Base-by-base conservation (phyloP, 2,329 filamentous ascomycete species). In the Epichloe scottii region DNA sequence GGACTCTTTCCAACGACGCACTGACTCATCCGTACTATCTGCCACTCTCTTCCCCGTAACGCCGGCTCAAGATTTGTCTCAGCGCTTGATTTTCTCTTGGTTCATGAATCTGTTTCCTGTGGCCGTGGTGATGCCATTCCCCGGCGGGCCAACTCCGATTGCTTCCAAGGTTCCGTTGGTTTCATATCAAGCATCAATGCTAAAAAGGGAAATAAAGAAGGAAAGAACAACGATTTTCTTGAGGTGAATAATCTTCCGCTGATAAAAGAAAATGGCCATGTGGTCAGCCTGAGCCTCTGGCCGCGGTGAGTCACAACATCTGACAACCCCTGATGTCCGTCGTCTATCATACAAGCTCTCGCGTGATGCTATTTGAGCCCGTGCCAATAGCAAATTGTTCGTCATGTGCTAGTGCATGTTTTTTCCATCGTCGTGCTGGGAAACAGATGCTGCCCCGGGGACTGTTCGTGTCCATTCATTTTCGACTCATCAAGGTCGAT, bases 21-120 rank as follows among this genome's bases (percentile, higher is more conserved):
- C 30, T 5, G 21, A 26, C 12, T 44, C 37, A 10, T n/a, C 7
- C 19, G 7, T 7, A n/a, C 35, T 17, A 8, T 30, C 7, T 30
- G 26, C 26, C 8, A 8, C 26, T 30, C 26, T 30, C 26, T 14
- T 21, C 3, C 30, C 5, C 23, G 17, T 17, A 48, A 55, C 49
- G 47, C 49, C 51, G 30, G 23, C 54, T 38, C 54, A 52, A 55
- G 51, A 55, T 50, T 48, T 39, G 42, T 51, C 40, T 55, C 54
- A 55, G 54, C 54, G 33, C 54, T 55, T 55, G 54, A 55, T 50
- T 38, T 50, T 49, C 47, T 55, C 53, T 55, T 40, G 44, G 38
- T 37, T 33, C 23, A 40, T 10, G 19, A 26, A 14, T 17, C 50
- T 38, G 45, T 39, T 33, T 34, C 8, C 38, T 5, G n/a, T 41